These are phyloP conservation scores for Cercospora zeina DNA, from an alignment of 2,329 filamentous ascomycete species.

Conservation along the genomic window DNA sequence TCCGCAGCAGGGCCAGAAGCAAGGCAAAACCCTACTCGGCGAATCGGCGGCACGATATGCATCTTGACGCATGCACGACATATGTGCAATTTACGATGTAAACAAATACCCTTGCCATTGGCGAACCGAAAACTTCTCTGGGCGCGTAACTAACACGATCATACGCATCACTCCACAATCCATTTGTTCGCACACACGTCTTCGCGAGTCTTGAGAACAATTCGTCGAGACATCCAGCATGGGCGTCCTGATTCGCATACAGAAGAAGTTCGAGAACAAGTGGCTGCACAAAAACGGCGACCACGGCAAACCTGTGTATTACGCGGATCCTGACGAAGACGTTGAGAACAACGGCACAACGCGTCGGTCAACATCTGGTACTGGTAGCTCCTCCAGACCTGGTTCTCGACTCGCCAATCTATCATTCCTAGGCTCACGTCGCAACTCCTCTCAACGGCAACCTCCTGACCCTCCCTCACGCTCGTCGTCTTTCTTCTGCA, in stretches of 20 bases:
- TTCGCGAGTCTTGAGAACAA: not conserved
- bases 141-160: slow-evolving; percentile 1
- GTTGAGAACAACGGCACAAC: not conserved
- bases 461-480: not conserved
- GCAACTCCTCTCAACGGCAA: slow-evolving; percentile 11
- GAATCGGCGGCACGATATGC: slow-evolving; percentile 10
- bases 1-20: slow-evolving; percentile 2
- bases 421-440: slow-evolving; percentile 9
- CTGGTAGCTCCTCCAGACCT: slow-evolving; percentile 4
- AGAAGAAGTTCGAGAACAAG: slow-evolving; percentile 17
- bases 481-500: slow-evolving; percentile 15
- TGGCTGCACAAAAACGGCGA: slow-evolving; percentile 14
- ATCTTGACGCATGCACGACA: slow-evolving; percentile 13
- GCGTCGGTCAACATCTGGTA: slow-evolving; percentile 7
- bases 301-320: slow-evolving; percentile 15
- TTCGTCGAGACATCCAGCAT: slow-evolving; percentile 7
- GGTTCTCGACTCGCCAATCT: slow-evolving; percentile 11
- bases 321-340: slow-evolving; percentile 9
- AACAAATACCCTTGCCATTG: slow-evolving; percentile 11
- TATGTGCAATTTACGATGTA: slow-evolving; percentile 8
- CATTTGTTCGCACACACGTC: not conserved
- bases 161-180: slow-evolving; percentile 7
- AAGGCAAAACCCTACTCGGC: slow-evolving; percentile 8
- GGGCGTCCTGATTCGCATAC: slow-evolving; percentile 15
- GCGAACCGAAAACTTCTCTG: slow-evolving; percentile 1